Evolutionary conservation across 2,329 filamentous ascomycete genomes (phyloP).

Genomic region (Zelopaecilomyces penicillatus): DNA sequence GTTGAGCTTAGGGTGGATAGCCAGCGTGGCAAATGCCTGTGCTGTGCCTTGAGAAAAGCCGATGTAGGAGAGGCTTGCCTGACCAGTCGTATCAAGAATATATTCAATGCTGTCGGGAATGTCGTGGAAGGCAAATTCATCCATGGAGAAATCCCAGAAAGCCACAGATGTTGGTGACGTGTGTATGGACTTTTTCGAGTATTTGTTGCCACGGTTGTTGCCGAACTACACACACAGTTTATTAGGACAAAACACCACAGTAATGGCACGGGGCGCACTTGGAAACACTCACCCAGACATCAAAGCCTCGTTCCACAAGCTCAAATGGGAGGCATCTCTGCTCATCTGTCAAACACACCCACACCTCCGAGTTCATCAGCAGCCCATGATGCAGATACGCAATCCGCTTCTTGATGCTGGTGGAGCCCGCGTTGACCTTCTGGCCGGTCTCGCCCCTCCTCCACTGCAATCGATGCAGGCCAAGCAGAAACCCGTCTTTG

Average conservation of each 20-base stretch:
- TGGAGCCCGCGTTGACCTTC: constrained; percentile 64
- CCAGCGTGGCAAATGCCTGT: constrained; percentile 88
- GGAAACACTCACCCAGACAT: constrained; percentile 68
- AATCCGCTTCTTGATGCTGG: constrained; percentile 69
- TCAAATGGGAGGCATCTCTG: constrained; percentile 82
- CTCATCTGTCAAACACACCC: constrained; percentile 85
- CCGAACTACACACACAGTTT: constrained; percentile 52
- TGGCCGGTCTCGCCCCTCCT: constrained; percentile 71
- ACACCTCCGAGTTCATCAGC: constrained; percentile 98
- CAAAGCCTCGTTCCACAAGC: constrained; percentile 82
- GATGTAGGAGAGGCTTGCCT: constrained; percentile 84
- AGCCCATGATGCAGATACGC: constrained; percentile 93
- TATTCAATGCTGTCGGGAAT: constrained; percentile 93
- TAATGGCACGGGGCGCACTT: too few relatives aligned
- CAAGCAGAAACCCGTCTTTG: constrained; percentile 84
- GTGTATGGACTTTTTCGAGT: constrained; percentile 87
- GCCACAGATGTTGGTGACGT: constrained; percentile 62
- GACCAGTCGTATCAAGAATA: constrained; percentile 73
- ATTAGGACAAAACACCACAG: not conserved
- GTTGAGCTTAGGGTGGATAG: constrained; percentile 87
- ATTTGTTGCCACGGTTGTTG: constrained; percentile 98
- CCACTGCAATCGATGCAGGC: constrained; percentile 80
- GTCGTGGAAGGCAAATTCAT: constrained; percentile 96
- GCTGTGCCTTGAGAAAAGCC: constrained; percentile 97
- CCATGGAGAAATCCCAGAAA: constrained; percentile 98